phyloP scores from a whole-genome alignment of 106 monocot species.

The Allium sativum region DNA sequence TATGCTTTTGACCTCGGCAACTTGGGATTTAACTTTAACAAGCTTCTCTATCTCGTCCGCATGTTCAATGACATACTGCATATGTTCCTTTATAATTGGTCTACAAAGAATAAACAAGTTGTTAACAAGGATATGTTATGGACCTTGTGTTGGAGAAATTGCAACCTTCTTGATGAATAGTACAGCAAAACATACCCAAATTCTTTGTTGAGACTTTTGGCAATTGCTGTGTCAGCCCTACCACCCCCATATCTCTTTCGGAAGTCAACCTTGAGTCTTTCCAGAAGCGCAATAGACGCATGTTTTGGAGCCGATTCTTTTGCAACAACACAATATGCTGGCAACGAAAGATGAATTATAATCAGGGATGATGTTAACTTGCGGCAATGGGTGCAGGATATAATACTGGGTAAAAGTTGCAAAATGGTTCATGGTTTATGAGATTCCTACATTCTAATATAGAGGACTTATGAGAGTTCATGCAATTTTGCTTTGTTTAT shows the following conservation, averaged over 20 bases:
- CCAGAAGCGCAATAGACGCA: slow-evolving; percentile 61
- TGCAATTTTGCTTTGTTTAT: no score
- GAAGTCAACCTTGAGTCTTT: slow-evolving; percentile 73
- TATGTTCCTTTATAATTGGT: slow-evolving; percentile 84
- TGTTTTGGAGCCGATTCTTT: slow-evolving; percentile 82
- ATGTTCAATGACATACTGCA: slow-evolving; percentile 77
- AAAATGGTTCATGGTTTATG: no score
- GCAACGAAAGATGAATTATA: slow-evolving; percentile 8
- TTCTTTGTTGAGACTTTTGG: slow-evolving; percentile 93
- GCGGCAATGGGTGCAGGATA: no score
- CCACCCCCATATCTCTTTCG: slow-evolving; percentile 90
- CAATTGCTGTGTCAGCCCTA: slow-evolving; percentile 83
- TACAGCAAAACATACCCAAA: slow-evolving; percentile 49
- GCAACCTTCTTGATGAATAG: not conserved
- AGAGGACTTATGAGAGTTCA: no score
- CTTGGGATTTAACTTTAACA: slow-evolving; percentile 83
- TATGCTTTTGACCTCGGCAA: slow-evolving; percentile 82
- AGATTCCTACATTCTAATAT: no score
- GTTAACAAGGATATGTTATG: no score
- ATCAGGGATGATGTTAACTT: no score
- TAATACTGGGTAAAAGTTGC: no score
- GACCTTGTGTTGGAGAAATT: no score
- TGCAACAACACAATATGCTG: slow-evolving; percentile 90
- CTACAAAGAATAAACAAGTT: slow-evolving; percentile 29
- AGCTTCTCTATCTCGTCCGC: slow-evolving; percentile 85